Conservation (phyloP, 768 basidiomycete species). For the Agaricus blazei region DNA sequence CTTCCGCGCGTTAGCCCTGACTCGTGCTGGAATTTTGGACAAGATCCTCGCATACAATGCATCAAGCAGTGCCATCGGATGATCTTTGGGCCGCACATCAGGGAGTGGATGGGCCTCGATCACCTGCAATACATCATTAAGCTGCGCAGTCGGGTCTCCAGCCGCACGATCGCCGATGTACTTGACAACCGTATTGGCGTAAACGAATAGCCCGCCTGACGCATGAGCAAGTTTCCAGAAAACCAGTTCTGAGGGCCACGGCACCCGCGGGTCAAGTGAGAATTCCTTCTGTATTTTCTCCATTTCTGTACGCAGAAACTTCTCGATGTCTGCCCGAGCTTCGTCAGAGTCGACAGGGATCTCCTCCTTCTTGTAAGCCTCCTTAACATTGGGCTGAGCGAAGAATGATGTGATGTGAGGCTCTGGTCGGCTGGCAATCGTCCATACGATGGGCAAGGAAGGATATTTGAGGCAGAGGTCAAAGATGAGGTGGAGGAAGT, state of each 20-base stretch:
- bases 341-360: background rate
- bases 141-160: background rate
- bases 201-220: background rate
- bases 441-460: background rate
- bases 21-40: too few species aligned
- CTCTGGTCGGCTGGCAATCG: background rate
- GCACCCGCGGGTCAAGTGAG: background rate
- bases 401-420: slow-evolving; percentile 3
- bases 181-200: background rate
- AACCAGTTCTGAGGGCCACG: background rate
- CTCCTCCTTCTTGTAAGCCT: background rate
- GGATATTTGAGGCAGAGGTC: background rate
- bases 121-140: background rate
- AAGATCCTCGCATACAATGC: background rate
- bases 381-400: background rate
- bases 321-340: background rate
- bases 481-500: background rate
- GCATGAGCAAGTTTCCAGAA: background rate
- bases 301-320: background rate
- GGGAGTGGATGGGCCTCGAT: background rate
- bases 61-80: slow-evolving; percentile 8
- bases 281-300: background rate
- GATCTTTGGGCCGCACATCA: too few species aligned
- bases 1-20: background rate
- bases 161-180: background rate